Evolutionary conservation across 768 basidiomycete species (phyloP).

Genomic region (Albatrellus ellisii): DNA sequence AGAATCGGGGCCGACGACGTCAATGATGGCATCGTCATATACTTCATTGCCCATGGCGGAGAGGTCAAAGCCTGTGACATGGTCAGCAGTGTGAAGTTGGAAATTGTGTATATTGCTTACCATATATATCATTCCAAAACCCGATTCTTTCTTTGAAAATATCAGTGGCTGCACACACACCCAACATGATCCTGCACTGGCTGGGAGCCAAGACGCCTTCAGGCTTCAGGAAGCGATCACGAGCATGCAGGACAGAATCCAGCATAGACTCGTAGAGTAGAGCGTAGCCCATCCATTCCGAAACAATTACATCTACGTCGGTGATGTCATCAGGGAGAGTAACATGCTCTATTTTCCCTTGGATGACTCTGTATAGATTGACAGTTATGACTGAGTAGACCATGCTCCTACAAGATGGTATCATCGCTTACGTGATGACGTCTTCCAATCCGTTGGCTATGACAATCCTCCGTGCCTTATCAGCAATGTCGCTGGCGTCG

Average conservation of each 20-base stretch:
- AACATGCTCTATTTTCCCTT: constrained; percentile 86
- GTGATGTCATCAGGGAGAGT: constrained; percentile 53
- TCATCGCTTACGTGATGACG: constrained; percentile 42
- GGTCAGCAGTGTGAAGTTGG: not conserved
- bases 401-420: not conserved
- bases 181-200: constrained; percentile 78
- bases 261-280: constrained; percentile 95
- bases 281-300: constrained; percentile 97
- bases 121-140: constrained; percentile 90
- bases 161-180: constrained; percentile 63
- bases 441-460: constrained; percentile 41
- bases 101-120: constrained; percentile 26
- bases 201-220: constrained; percentile 84
- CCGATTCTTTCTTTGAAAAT: constrained; percentile 70
- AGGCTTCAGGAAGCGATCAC: constrained; percentile 73
- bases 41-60: constrained; percentile 65
- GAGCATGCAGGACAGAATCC: constrained; percentile 82
- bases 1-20: constrained; percentile 55
- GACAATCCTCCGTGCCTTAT: constrained; percentile 36
- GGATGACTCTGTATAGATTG: constrained; percentile 58
- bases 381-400: not conserved
- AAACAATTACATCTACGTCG: constrained; percentile 88
- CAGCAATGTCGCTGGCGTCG: constrained; percentile 68
- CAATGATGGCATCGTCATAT: constrained; percentile 75
- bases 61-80: constrained; percentile 67